Evolutionary conservation across 2,329 filamentous ascomycete species (phyloP), one percentile per base, ranked within the genome.

Genomic region (Pseudogymnoascus sp.): DNA sequence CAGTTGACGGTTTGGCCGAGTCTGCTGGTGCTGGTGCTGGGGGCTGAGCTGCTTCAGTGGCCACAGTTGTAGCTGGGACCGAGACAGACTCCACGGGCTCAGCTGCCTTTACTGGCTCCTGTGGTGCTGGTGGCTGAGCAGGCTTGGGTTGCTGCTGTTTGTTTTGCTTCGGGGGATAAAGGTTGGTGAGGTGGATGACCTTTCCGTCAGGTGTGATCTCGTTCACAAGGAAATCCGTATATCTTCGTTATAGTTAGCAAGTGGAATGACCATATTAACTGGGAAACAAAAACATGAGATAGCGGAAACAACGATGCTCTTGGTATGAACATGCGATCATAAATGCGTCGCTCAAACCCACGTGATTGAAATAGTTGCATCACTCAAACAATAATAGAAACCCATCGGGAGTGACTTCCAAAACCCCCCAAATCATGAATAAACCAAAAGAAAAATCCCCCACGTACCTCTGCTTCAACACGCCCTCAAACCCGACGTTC

Each of bases 161-260:
- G 32, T 22, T 57, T 38, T 25, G 16, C 60, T 58, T 61, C 22
- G 61, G 37, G 30, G 43, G 37, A n/a, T 61, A 41, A 11, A 58
- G 39, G 32, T 76, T 78, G 58, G 73, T 78, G 61, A 90, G 74
- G 73, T 88, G 85, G 61, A 86, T 70, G 25, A 89, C 85, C 64
- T 81, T 71, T 28, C 87, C 87, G 67, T 81, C 79, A 2, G 81
- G 79, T 7, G 81, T 72, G 64, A 90, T 87, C 72, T 90, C 87
- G 68, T 90, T 89, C 67, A 90, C 87, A 66, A 88, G 70, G 70
- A 90, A 90, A 70, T 90, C 87, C 7, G 86, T 88, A 70, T 89
- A 90, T 71, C 85, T 84, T 62, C 4, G 9, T 12, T 20, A 16
- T 2, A 59, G 58, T 43, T 34, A 43, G 43, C 16, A 30, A 9